These are phyloP conservation scores for Arthrinium puccinioides DNA, from an alignment of 2,329 filamentous ascomycete species.

Conservation along the genomic window DNA sequence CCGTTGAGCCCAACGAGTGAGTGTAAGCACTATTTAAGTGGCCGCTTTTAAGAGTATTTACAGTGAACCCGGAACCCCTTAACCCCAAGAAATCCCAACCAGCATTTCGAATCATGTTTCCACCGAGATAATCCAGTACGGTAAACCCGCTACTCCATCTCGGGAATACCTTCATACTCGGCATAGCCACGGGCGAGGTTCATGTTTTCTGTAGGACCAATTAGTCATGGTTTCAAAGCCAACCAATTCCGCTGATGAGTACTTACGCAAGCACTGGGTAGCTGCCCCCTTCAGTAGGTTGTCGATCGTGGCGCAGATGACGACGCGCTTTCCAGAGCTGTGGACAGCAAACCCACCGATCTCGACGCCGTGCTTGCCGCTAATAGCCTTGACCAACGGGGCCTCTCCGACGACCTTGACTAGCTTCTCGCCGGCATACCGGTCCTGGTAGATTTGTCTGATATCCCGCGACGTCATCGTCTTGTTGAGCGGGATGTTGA, in stretches of 20 bases:
- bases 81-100: not conserved
- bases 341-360: conserved; percentile 95
- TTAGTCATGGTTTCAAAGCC: not conserved
- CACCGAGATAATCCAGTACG: not conserved
- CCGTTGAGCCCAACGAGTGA: too few species aligned
- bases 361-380: conserved; percentile 80
- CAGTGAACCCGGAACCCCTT: too few species aligned
- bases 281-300: conserved; percentile 90
- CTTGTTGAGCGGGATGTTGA: conserved; percentile 80
- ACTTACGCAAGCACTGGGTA: conserved; percentile 85
- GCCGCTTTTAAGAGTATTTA: too few species aligned
- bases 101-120: not conserved
- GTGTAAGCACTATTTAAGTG: too few species aligned
- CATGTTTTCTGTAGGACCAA: conserved; percentile 53
- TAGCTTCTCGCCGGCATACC: conserved; percentile 91
- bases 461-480: conserved; percentile 88
- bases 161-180: conserved; percentile 65
- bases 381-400: conserved; percentile 78
- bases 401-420: conserved; percentile 88
- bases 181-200: conserved; percentile 64
- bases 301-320: conserved; percentile 91
- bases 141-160: conserved; percentile 13
- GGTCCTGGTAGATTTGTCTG: conserved; percentile 88
- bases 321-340: conserved; percentile 79
- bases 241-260: not conserved